Evolutionary conservation across 2,329 filamentous ascomycete genomes (phyloP), one percentile per base, ranked within the genome.

Genomic region (Xylaria sp.): DNA sequence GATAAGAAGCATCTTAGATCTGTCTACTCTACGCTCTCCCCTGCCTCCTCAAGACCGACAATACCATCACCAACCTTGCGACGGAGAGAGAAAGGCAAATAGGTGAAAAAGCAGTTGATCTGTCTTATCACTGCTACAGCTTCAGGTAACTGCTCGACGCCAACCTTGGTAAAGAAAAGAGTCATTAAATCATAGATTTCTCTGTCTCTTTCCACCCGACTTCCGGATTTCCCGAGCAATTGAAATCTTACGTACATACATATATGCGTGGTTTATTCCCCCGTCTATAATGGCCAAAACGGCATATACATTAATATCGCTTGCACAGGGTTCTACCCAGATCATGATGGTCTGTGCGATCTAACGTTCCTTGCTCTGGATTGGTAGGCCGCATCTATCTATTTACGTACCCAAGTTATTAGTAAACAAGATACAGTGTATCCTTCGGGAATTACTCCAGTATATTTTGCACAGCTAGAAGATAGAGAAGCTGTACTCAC

Each of bases 201-300:
- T 28, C 3, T 28, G 28, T 28, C 52, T 56, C 33, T 56, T 39
- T 41, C 57, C 3, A 46, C 13, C 49, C 33, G 15, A 3, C 6
- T 61, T 51, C 48, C 28, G 43, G 28, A 49, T 56, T 28, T 56
- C 23, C 52, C 39, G 28, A 25, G 20, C 33, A 52, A 56, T 36
- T 43, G 51, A 18, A 58, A 59, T 64, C 62, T 52, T 64, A 64
- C 20, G 54, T 41, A 58, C 33, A 54, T 41, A 58, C 33, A 54
- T 41, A 58, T 25, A 36, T 31, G 62, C 63, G 36, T 54, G 63
- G 49, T 39, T 60, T 55, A 66, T 61, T 46, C 56, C 63, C 28
- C 55, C 48, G 36, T 5, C 36, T 55, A 55, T 66, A 61, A 48
- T 39, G 36, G 63, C 20, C 28, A 20, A 61, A 28, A 61, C 54